Evolutionary conservation across 306 rosid species (phyloP), one percentile per base, ranked within the genome.

Genomic region (Inga oerstediana): DNA sequence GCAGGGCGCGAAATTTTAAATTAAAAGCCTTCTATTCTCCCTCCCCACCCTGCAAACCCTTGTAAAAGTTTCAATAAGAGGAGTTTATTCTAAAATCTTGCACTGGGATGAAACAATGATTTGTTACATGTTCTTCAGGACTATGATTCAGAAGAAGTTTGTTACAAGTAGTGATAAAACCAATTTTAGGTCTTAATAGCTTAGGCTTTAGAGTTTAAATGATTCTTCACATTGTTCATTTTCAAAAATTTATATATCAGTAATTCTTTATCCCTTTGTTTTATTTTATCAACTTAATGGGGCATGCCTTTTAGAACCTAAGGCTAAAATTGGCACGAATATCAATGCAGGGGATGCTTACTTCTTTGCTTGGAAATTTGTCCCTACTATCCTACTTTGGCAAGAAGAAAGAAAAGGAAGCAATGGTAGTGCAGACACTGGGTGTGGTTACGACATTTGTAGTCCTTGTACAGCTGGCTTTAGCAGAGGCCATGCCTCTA

Each of bases 321-420:
- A 72, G 64, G 41, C 72, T 48, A 58, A n/a, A 75, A 77, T 43
- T 78, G 80, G 72, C 58, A 13, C 6, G 76, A 56, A 72, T 22
- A 32, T 83, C 39, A 41, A 84, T 91, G 89, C 92, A 94, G 97
- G 94, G 92, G 34, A 91, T 93, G 98, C 87, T 93, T 39, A 93
- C 98, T 72, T 89, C 92, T 81, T 88, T 93, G 90, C 92, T 93
- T 76, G 98, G 98, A 64, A 93, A 93, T 83, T 89, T 93, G 85
- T 88, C 98, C 32, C 90, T 93, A 15, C 94, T 93, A 71, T 93
- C 98, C 17, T 93, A 93, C 91, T 93, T 93, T 83, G 93, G 92
- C 79, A 92, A 91, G 91, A 94, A 94, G 90, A 94, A 86, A 86
- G 97, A 94, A 84, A 91, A 90, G 83, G 98, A 92, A 88, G 98